These are phyloP conservation scores for Thelephora aurantiotincta DNA, from an alignment of 768 basidiomycete genomes.

Conservation along the genomic window DNA sequence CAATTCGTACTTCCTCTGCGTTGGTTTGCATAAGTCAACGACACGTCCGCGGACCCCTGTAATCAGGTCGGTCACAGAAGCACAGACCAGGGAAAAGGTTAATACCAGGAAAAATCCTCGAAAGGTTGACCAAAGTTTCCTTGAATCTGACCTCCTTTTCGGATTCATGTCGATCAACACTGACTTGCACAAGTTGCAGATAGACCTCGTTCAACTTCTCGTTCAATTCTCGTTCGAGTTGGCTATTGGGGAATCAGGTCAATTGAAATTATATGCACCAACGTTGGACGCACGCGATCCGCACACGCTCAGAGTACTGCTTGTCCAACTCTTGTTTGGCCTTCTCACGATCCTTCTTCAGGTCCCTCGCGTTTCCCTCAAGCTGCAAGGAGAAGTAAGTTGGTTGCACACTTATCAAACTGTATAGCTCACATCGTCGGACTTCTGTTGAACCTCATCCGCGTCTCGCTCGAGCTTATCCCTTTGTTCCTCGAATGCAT, in stretches of 20 bases:
- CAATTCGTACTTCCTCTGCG: constrained; percentile 79
- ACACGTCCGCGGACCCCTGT: constrained; percentile 86
- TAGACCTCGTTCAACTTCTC: constrained; percentile 80
- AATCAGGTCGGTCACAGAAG: background rate
- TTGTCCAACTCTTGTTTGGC: constrained; percentile 74
- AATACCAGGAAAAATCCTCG: constrained; percentile 79
- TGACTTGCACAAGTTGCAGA: constrained; percentile 77
- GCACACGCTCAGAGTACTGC: constrained; percentile 67
- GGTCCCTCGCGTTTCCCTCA: constrained; percentile 39
- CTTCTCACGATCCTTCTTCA: constrained; percentile 47
- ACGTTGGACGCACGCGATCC: constrained; percentile 46
- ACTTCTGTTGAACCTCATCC: constrained; percentile 30
- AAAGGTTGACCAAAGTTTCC: constrained; percentile 72
- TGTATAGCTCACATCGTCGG: constrained; percentile 36
- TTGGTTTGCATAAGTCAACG: constrained; percentile 90
- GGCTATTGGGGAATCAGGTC: constrained; percentile 28
- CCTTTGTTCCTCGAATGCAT: constrained; percentile 45
- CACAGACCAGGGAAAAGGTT: background rate
- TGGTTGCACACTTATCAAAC: background rate
- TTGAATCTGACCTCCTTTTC: constrained; percentile 76
- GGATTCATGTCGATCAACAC: constrained; percentile 75
- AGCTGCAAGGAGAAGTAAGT: constrained; percentile 24
- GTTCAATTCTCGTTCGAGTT: constrained; percentile 82
- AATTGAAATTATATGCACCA: background rate
- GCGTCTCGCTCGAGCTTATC: constrained; percentile 43